Evolutionary conservation across 495 filamentous ascomycete genomes (phyloP), one percentile per base, ranked within the genome.

Genomic region (Elasticomyces elasticus): DNA sequence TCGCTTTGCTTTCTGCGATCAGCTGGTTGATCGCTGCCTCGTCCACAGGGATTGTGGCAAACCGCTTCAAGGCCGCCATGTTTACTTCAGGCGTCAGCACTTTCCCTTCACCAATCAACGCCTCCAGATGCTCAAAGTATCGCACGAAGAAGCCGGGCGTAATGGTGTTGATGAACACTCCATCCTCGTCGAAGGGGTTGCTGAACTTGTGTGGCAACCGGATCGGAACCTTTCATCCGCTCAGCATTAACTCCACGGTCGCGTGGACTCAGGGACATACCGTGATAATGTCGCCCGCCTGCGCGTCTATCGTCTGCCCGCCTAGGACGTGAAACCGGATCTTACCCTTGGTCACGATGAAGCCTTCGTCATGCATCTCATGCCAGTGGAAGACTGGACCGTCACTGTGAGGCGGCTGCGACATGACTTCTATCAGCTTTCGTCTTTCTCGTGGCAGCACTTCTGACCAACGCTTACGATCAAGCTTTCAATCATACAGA

Each of bases 361-460:
- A 79, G 26, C 71, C 66, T 62, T 77, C 73, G 54, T 77, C 73
- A 60, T 79, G 76, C 67, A 77, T 71, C 49, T 67, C 64, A 61
- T 70, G 68, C 69, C 66, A 72, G 60, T 69, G 65, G 9, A 58
- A 49, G 12, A 64, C 63, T 5, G 75, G 76, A 3, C 74, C 76
- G 5, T 67, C 61, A 19, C 67, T 70, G 0, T 66, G 67, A 44
- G 50, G 50, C 40, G 40, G 40, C n/a, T n/a, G n/a, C n/a, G n/a
- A n/a, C n/a, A n/a, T n/a, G n/a, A n/a, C n/a, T n/a, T n/a, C n/a
- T n/a, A n/a, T n/a, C n/a, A n/a, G n/a, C n/a, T n/a, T n/a, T n/a
- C n/a, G n/a, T n/a, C n/a, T n/a, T n/a, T n/a, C n/a, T n/a, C n/a
- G n/a, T n/a, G n/a, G n/a, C n/a, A n/a, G n/a, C n/a, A n/a, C n/a